A percentile compares a stretch with the other conserved stretches of the same genome.
Evolutionary conservation across 1,139 yeast genomes (phyloP).

Genomic region (Pichia sp.): DNA sequence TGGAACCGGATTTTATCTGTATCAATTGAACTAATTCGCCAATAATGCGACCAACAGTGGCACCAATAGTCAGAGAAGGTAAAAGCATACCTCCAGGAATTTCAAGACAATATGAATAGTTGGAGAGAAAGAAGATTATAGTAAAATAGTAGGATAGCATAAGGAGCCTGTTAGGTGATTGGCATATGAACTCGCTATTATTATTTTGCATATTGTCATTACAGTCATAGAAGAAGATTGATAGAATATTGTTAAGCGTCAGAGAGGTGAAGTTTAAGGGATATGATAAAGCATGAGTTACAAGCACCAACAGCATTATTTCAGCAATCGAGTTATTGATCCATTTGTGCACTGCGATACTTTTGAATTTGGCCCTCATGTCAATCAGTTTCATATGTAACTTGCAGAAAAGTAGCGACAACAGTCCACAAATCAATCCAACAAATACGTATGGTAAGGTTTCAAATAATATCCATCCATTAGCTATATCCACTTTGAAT

Average conservation of each 20-base stretch:
- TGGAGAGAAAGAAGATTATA: constrained; percentile 39
- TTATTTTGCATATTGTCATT: not conserved
- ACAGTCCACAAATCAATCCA: constrained; percentile 66
- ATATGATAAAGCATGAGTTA: constrained; percentile 53
- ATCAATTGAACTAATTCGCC: constrained; percentile 57
- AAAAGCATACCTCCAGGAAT: constrained; percentile 74
- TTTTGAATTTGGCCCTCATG: constrained; percentile 32
- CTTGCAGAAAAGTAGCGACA: constrained; percentile 53
- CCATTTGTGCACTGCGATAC: constrained; percentile 29
- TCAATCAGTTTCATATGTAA: constrained; percentile 44
- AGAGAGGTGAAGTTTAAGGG: constrained; percentile 27
- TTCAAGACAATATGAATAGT: constrained; percentile 61
- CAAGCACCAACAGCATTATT: constrained; percentile 42
- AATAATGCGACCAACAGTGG: constrained; percentile 60
- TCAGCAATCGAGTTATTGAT: constrained; percentile 34
- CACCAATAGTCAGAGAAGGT: constrained; percentile 73
- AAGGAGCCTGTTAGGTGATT: constrained; percentile 9
- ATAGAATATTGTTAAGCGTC: constrained; percentile 17
- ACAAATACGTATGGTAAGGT: constrained; percentile 61
- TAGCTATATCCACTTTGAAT: constrained; percentile 62
- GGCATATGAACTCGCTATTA: constrained; percentile 16
- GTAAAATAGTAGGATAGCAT: constrained; percentile 14
- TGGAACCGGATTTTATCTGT: constrained; percentile 42
- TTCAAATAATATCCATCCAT: constrained; percentile 72
- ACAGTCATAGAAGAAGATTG: constrained; percentile 19